Percentiles rank a stretch among this genome's conserved stretches.
phyloP scores from a whole-genome alignment of 352 stramenopile genomes.

The Pythium biforme region DNA sequence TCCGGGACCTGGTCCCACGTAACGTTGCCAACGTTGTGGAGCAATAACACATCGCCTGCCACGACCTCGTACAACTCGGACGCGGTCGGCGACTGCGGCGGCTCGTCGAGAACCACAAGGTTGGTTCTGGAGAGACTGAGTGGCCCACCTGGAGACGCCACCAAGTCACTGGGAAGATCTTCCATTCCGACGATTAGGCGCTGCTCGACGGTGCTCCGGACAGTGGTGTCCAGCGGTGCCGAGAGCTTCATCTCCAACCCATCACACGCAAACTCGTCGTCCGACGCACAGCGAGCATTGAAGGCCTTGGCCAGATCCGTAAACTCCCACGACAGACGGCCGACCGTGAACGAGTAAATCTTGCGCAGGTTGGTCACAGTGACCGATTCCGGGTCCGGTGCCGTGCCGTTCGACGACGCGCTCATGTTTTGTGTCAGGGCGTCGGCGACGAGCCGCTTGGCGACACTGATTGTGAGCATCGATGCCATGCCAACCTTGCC shows the following conservation, averaged over 20 bases:
- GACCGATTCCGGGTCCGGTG: not conserved
- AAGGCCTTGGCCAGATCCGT: conserved; percentile 18
- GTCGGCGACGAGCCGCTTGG: conserved; percentile 12
- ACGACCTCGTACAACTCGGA: not conserved
- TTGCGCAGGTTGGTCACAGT: conserved; percentile 24
- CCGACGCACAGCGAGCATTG: conserved; percentile 10
- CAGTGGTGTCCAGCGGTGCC: not conserved
- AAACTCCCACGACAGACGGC: conserved; percentile 20
- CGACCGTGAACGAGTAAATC: conserved; percentile 27
- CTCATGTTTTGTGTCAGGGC: conserved; percentile 2
- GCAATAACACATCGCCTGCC: conserved; percentile 5
- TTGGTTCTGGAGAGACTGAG: not conserved
- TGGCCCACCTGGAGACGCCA: not conserved
- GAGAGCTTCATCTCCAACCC: not conserved
- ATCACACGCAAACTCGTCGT: not conserved
- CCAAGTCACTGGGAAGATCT: not conserved
- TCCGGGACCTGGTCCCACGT: not conserved
- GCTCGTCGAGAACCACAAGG: not conserved
- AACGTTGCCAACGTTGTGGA: conserved; percentile 1
- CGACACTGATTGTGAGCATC: conserved; percentile 5
- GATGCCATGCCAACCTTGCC: not conserved
- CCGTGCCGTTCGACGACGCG: not conserved
- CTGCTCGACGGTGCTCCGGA: not conserved
- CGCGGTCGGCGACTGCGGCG: not conserved
- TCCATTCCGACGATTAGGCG: conserved; percentile 2